phyloP scores from a whole-genome alignment of 345 rosid species.

The Eucalyptus guilfoylei region DNA sequence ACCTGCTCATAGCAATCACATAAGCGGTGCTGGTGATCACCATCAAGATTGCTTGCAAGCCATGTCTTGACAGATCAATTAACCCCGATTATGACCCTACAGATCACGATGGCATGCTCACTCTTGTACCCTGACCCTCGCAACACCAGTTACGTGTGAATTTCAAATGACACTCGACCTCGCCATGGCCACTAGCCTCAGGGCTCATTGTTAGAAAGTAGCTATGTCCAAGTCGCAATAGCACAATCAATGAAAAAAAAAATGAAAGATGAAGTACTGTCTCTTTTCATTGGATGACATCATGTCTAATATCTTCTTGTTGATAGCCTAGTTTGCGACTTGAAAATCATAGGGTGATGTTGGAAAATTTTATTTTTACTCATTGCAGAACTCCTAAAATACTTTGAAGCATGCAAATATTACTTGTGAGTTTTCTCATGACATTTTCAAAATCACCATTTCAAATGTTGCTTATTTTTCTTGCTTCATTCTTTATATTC shows the following conservation, averaged over 20 bases:
- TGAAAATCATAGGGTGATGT: background rate
- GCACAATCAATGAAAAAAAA: fast-evolving
- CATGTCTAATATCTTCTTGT: background rate
- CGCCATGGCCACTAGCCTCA: fast-evolving
- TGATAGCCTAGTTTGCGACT: background rate
- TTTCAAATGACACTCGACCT: background rate
- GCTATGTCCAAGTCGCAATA: background rate
- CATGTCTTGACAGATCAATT: background rate
- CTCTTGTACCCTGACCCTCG: no score
- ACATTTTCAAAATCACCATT: background rate
- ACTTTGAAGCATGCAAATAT: background rate
- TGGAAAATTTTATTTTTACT: background rate
- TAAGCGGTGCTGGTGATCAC: no score
- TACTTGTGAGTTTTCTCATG: background rate
- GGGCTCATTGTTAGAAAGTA: fast-evolving
- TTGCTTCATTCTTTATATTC: no score
- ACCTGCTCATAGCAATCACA: background rate
- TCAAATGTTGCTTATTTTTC: background rate
- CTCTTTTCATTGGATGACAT: background rate
- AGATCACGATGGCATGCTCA: no score
- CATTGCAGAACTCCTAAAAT: background rate
- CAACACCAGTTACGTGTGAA: background rate
- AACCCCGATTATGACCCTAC: background rate
- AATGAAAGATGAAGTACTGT: fast-evolving
- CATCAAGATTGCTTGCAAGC: background rate